These are phyloP conservation scores for Austropuccinia psidii DNA, from an alignment of 1,284 basidiomycete genomes.

Conservation along the genomic window DNA sequence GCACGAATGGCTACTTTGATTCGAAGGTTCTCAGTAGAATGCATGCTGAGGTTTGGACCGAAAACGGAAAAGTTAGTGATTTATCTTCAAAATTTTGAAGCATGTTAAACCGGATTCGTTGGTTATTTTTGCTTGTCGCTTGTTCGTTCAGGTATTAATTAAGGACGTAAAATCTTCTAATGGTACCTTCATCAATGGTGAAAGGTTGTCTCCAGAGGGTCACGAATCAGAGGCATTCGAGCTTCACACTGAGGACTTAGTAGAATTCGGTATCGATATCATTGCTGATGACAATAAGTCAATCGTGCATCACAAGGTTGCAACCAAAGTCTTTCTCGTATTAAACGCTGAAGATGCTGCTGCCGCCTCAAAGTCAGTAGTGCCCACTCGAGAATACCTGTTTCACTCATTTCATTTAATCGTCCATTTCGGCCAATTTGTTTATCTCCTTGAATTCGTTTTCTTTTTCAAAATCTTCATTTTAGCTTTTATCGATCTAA, in stretches of 20 bases:
- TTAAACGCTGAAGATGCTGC: slow-evolving; percentile 72
- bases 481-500: slow-evolving; percentile 31
- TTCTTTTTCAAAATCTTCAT: neutral
- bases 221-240: slow-evolving; percentile 88
- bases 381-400: neutral
- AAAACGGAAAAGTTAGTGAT: slow-evolving; percentile 65
- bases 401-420: neutral
- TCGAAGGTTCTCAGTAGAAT: slow-evolving; percentile 89
- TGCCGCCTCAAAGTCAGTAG: slow-evolving; percentile 39
- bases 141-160: slow-evolving; percentile 69
- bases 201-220: slow-evolving; percentile 79
- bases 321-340: slow-evolving; percentile 82
- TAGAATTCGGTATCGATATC: slow-evolving; percentile 98
- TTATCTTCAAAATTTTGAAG: neutral
- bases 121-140: neutral
- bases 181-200: slow-evolving; percentile 95
- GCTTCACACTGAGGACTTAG: slow-evolving; percentile 87
- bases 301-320: slow-evolving; percentile 96
- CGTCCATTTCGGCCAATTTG: neutral
- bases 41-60: slow-evolving; percentile 98
- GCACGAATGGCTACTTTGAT: slow-evolving; percentile 95
- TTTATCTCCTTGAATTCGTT: neutral
- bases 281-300: slow-evolving; percentile 98
- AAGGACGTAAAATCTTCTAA: slow-evolving; percentile 98
- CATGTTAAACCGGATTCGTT: slow-evolving; percentile 32